Evolutionary conservation across 176 grass and related monocot species (phyloP).

Genomic region (Melocanna baccifera): DNA sequence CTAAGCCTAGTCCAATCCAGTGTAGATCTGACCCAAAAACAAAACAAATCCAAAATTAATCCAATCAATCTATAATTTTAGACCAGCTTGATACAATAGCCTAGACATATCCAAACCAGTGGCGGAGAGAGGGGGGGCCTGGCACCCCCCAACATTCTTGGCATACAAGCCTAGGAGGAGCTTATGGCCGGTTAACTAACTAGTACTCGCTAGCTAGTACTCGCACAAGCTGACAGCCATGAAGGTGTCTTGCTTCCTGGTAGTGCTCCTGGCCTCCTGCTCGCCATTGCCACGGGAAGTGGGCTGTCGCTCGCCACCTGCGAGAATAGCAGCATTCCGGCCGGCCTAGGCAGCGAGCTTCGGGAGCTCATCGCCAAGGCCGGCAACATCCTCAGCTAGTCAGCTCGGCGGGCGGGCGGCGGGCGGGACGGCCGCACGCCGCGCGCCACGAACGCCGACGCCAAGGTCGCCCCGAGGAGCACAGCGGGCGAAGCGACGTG

Average conservation of each 20-base stretch:
- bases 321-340: slow-evolving; percentile 22
- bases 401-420: slow-evolving; percentile 11
- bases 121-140: too few species aligned
- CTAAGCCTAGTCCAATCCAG: too few species aligned
- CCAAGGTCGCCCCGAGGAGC: neutral
- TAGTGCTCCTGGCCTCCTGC: slow-evolving; percentile 53
- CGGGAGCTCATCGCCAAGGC: slow-evolving; percentile 36
- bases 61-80: too few species aligned
- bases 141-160: too few species aligned
- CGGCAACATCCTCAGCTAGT: slow-evolving; percentile 40
- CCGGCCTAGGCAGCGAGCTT: slow-evolving; percentile 37
- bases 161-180: too few species aligned
- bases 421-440: slow-evolving; percentile 17
- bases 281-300: slow-evolving; percentile 42
- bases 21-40: too few species aligned
- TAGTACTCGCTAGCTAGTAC: too few species aligned
- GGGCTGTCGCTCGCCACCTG: slow-evolving; percentile 20
- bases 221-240: slow-evolving; percentile 16
- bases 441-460: neutral
- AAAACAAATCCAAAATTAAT: too few species aligned
- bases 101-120: too few species aligned
- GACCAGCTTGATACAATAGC: too few species aligned
- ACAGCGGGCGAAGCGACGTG: neutral
- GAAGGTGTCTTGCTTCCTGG: slow-evolving; percentile 43
- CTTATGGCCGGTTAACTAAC: too few species aligned